phyloP scores from a whole-genome alignment of 257 asterid genomes.

The Salvia miltiorrhiza region DNA sequence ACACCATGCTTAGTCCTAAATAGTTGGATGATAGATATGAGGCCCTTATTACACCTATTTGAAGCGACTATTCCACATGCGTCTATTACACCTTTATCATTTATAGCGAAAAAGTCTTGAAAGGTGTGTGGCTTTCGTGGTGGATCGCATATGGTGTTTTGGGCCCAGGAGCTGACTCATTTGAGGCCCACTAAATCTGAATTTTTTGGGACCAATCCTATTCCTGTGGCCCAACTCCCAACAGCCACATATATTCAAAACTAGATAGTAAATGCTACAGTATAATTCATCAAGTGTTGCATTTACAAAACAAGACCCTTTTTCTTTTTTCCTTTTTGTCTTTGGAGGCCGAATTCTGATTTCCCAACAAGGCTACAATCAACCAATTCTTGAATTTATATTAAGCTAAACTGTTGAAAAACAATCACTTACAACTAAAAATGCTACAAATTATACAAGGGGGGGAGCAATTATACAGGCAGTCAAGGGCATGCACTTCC shows the following conservation, averaged over 20 bases:
- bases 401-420: slow-evolving; percentile 22
- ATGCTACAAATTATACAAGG: slow-evolving; percentile 34
- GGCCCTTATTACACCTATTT: no score
- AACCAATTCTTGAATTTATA: slow-evolving; percentile 19
- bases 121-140: no score
- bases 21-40: no score
- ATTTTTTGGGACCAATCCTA: no score
- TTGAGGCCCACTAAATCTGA: no score
- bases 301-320: neutral
- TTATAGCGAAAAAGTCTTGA: no score
- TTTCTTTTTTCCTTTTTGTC: neutral
- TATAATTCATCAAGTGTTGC: neutral
- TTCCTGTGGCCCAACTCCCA: no score
- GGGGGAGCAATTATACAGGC: slow-evolving; percentile 27
- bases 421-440: slow-evolving; percentile 22
- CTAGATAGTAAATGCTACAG: neutral
- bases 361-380: slow-evolving; percentile 10
- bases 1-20: no score
- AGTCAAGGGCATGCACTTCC: slow-evolving; percentile 17
- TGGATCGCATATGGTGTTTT: no score
- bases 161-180: no score
- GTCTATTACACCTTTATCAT: no score
- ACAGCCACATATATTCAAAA: neutral
- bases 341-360: neutral
- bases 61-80: no score